Evolutionary conservation across 768 basidiomycete genomes (phyloP).

Genomic region (Termitomyces sp.): DNA sequence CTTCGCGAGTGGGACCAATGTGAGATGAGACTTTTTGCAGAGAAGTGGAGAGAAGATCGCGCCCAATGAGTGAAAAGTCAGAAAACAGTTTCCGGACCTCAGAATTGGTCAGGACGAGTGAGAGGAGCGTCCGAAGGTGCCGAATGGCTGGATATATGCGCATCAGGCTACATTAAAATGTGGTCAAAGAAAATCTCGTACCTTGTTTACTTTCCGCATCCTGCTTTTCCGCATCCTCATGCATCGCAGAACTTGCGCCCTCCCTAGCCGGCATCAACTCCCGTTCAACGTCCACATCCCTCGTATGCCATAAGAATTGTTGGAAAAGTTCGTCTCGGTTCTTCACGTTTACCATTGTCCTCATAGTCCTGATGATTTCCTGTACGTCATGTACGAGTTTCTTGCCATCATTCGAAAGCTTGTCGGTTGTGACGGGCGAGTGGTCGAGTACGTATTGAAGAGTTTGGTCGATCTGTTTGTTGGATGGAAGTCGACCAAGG

Average conservation of each 20-base stretch:
- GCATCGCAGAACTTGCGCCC: not conserved
- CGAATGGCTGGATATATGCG: conserved; percentile 49
- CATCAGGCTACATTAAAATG: not conserved
- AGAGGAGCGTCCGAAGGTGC: conserved; percentile 84
- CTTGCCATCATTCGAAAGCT: conserved; percentile 73
- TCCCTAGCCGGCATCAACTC: not conserved
- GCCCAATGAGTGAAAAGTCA: conserved; percentile 72
- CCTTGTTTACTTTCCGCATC: conserved; percentile 61
- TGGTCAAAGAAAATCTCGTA: conserved; percentile 16
- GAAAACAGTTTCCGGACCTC: conserved; percentile 86
- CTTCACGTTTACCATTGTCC: conserved; percentile 73
- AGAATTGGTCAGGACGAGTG: conserved; percentile 87
- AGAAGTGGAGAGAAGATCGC: conserved; percentile 76
- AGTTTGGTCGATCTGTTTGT: conserved; percentile 71
- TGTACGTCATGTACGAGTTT: conserved; percentile 73
- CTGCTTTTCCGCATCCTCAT: conserved; percentile 40
- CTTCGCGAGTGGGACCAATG: conserved; percentile 61
- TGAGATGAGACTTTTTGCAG: conserved; percentile 64
- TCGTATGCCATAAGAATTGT: conserved; percentile 81
- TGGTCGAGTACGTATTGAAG: conserved; percentile 60
- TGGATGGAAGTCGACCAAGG: conserved; percentile 72
- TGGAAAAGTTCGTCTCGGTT: conserved; percentile 91
- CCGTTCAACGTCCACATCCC: conserved; percentile 35
- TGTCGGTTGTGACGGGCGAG: conserved; percentile 51
- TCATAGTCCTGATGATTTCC: conserved; percentile 72